Evolutionary conservation across 495 filamentous ascomycete species (phyloP), one percentile per base, ranked within the genome.

Genomic region (Penicillium verhagenii): DNA sequence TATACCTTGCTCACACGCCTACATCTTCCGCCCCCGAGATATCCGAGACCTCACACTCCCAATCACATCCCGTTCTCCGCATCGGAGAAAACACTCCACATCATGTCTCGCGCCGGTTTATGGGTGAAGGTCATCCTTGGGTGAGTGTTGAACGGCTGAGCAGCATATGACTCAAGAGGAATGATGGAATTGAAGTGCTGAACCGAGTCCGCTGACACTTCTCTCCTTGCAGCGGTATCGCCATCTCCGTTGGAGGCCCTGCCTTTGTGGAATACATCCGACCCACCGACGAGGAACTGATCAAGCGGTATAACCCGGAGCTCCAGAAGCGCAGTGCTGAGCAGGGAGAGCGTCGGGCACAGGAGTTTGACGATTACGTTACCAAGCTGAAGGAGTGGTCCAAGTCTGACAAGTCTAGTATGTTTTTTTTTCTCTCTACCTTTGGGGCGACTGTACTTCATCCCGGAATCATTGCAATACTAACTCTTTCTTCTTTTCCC

Each of bases 271-370:
- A 82, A 65, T 95, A 82, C 58, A 75, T 97, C 33, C 82, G 84
- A 47, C 94, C 95, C 3, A 84, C 90, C 6, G 91, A 96, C 59
- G 94, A 96, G 68, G 92, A 97, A 72, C 78, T 97, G 8, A 90
- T 96, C 76, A 80, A 92, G 79, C 84, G 79, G 70, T 97, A 96
- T 76, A 97, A 92, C 68, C 92, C 93, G 1, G 94, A 97, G 13
- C 82, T 97, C 4, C 90, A 93, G 67, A 89, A 88, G 69, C 82
- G 86, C 59, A 90, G 88, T 49, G 72, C 92, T 1, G 90, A 91
- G 64, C 79, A 87, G 48, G 82, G 92, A 25, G 76, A 86, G 42
- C 81, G 84, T 58, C 81, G 79, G 50, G 82, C 91, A 58, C 79
- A 95, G 73, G 91, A 96, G 20, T 93, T 96, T 66, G 87, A 95